Conservation (phyloP, 179 eudicot genomes). For the Sideroxylon spinosum region DNA sequence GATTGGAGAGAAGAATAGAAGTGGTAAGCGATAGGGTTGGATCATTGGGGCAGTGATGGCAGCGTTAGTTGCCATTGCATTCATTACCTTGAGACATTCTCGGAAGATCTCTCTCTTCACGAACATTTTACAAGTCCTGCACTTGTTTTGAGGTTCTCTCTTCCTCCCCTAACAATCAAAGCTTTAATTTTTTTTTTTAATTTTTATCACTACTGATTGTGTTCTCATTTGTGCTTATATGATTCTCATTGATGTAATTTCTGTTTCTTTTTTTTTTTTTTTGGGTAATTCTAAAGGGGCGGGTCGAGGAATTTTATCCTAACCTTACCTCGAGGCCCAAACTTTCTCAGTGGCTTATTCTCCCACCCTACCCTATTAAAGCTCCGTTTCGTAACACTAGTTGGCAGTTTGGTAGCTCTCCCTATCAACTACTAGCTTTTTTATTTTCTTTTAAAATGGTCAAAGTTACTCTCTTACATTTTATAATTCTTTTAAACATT, state of each 20-base stretch:
- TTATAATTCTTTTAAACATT: no score
- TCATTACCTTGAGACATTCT: conserved; percentile 16
- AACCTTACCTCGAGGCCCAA: no score
- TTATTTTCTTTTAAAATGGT: no score
- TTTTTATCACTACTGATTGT: not conserved
- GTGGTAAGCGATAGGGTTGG: conserved; percentile 20
- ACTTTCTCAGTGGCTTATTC: no score
- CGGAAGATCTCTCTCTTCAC: conserved; percentile 17
- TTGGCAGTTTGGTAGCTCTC: no score
- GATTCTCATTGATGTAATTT: not conserved
- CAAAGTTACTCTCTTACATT: no score
- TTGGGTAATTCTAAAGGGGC: no score
- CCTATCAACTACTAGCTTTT: no score
- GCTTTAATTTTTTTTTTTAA: not conserved
- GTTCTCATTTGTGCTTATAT: no score
- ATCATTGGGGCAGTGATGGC: conserved; percentile 27
- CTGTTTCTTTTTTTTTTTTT: not conserved
- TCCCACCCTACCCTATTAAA: no score
- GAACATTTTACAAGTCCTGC: conserved; percentile 27
- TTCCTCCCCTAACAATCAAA: conserved; percentile 9
- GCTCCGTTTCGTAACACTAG: no score
- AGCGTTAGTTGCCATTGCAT: conserved; percentile 21
- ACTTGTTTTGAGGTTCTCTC: conserved; percentile 36
- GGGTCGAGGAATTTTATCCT: no score
- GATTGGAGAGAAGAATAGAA: conserved; percentile 14